These are phyloP conservation scores for Entonaema liquescens DNA, from an alignment of 495 filamentous ascomycete genomes.

Conservation along the genomic window DNA sequence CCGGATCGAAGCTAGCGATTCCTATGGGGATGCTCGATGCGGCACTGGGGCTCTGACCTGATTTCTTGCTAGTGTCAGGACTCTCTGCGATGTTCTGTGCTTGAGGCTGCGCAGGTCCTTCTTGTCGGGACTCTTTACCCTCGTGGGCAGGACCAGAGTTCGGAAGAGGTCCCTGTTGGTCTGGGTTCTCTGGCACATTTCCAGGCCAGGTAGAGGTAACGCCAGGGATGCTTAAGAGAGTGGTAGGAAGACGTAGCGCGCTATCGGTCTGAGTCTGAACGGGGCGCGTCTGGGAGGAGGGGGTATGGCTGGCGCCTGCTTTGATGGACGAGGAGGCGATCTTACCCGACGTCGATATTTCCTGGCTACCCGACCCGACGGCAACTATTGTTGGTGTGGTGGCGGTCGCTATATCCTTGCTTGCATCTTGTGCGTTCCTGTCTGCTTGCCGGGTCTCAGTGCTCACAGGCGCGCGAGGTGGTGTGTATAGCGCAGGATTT, in stretches of 20 bases:
- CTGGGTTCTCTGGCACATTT: background rate
- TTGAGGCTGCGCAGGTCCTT: background rate
- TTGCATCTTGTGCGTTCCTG: background rate
- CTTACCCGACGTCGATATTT: slow-evolving; percentile 30
- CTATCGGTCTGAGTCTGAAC: background rate
- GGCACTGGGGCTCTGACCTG: background rate
- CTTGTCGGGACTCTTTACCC: background rate
- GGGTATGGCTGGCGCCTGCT: slow-evolving; percentile 10
- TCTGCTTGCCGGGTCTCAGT: slow-evolving; percentile 12
- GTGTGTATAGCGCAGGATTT: slow-evolving; percentile 33
- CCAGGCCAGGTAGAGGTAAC: slow-evolving; percentile 30
- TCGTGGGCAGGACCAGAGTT: background rate
- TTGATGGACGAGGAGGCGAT: slow-evolving; percentile 27
- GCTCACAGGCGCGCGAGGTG: slow-evolving; percentile 1
- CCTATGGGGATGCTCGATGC: background rate
- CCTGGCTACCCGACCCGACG: slow-evolving; percentile 12
- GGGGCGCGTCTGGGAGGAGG: slow-evolving; percentile 13
- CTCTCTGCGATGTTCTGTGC: background rate
- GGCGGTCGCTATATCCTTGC: slow-evolving; percentile 6
- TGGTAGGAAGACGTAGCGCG: background rate
- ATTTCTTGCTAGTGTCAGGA: background rate
- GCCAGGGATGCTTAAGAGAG: slow-evolving; percentile 30
- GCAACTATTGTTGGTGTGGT: slow-evolving; percentile 2
- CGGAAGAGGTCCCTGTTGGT: slow-evolving; percentile 10
- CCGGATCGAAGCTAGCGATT: background rate